Conservation (phyloP, 106 monocot species). For the Amphibolis antarctica region DNA sequence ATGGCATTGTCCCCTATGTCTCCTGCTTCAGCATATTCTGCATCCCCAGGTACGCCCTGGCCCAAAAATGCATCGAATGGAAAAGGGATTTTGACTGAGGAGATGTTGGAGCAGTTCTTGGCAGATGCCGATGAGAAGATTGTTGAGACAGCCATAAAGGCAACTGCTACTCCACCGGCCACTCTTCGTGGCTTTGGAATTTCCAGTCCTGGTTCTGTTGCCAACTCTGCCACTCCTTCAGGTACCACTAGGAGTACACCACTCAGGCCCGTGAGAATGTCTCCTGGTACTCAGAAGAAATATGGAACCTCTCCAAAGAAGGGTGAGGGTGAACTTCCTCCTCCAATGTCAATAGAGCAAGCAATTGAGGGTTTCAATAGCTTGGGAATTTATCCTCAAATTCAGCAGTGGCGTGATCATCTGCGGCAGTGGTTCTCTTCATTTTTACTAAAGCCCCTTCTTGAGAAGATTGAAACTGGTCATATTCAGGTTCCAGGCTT, state of each 20-base stretch:
- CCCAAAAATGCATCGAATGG: conserved; percentile 51
- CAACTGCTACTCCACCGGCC: conserved; percentile 32
- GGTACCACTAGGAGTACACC: conserved; percentile 69
- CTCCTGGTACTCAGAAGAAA: conserved; percentile 75
- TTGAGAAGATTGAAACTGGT: conserved; percentile 76
- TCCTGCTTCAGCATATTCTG: conserved; percentile 21
- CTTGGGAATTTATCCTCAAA: conserved; percentile 71
- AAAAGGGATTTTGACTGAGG: conserved; percentile 72
- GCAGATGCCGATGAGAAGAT: conserved; percentile 60
- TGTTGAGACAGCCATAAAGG: conserved; percentile 29
- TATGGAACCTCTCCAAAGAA: conserved; percentile 77
- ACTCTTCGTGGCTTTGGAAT: conserved; percentile 38
- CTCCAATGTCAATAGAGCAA: conserved; percentile 80
- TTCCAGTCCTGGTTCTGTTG: conserved; percentile 43
- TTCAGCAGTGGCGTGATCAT: conserved; percentile 69
- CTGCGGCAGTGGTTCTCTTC: conserved; percentile 96
- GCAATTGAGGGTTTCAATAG: conserved; percentile 46
- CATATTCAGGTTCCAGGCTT: conserved; percentile 54
- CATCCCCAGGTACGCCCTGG: conserved; percentile 62
- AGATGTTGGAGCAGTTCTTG: conserved; percentile 71
- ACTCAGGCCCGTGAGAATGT: conserved; percentile 78
- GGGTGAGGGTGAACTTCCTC: conserved; percentile 75
- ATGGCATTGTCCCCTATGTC: conserved; percentile 12
- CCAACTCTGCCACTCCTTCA: conserved; percentile 35
- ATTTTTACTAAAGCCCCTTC: conserved; percentile 58